Base-by-base conservation (phyloP, 2,329 filamentous ascomycete species). In the Alternaria panax region DNA sequence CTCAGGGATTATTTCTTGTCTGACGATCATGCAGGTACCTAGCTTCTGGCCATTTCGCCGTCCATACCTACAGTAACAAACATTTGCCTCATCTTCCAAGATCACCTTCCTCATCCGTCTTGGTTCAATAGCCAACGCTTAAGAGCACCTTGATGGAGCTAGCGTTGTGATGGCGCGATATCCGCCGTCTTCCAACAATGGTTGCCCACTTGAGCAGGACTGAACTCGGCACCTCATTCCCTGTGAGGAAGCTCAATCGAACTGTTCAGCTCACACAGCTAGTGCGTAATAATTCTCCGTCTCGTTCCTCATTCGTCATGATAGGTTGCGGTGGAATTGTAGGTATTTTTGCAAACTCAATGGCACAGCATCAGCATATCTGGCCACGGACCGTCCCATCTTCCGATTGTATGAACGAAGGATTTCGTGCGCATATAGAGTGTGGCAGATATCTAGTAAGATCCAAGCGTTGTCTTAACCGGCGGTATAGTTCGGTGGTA, bases 51-150 rank as follows among this genome's bases (percentile, higher is more conserved):
- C 34, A 58, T 28, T 41, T 27, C 22, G 22, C 46, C 22, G 36
- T 27, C 14, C 18, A 46, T 6, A 22, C 9, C 20, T 28, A 22
- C 8, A 24, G 8, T 25, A 20, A 41, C 20, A 16, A n/a, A n/a
- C 12, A 14, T 7, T 11, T 7, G 20, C 9, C 8, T 22, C 18
- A 12, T 8, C 16, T 3, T 20, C 16, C 2, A 14, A 27, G 24
- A 16, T 20, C 24, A 55, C 56, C 56, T 59, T 59, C 56, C 56
- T 50, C 9, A 50, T 50, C 32, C 6, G 51, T 32, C 16, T 24
- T 24, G 16, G 18, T 32, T 28, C 43, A 28, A 48, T 40, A 7
- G 2, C 43, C 32, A 9, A 27, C 3, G 18, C 36, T 5, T 24
- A 22, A 14, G 22, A 42, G 14, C 30, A 11, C 16, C 34, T 42